Evolutionary conservation across 495 filamentous ascomycete species (phyloP).

Genomic region (Lepraria neglecta): DNA sequence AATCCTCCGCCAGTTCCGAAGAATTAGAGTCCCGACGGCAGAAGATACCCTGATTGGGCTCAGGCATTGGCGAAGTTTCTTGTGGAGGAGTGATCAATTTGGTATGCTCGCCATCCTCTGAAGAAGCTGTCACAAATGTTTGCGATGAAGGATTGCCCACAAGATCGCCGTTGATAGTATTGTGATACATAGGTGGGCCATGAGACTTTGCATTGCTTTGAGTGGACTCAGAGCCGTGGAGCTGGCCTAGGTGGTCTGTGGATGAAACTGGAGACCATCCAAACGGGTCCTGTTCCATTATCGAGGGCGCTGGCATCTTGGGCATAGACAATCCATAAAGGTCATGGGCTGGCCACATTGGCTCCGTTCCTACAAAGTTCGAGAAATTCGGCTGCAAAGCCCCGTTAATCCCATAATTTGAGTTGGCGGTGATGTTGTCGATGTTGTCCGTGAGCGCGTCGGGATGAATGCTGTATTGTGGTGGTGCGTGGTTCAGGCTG

Average conservation of each 20-base stretch:
- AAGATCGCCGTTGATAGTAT: slow-evolving; percentile 25
- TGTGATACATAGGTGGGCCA: slow-evolving; percentile 25
- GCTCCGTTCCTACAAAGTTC: slow-evolving; percentile 6
- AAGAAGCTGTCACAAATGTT: slow-evolving; percentile 23
- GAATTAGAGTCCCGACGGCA: slow-evolving; percentile 25
- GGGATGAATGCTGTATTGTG: slow-evolving; percentile 13
- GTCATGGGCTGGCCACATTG: slow-evolving; percentile 9
- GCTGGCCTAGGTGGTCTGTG: slow-evolving; percentile 3
- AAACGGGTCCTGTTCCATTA: slow-evolving; percentile 15
- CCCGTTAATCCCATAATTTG: neutral
- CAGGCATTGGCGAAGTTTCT: slow-evolving; percentile 24
- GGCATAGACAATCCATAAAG: slow-evolving; percentile 14
- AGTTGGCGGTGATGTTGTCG: neutral
- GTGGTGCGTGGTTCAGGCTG: slow-evolving; percentile 10
- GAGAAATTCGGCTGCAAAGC: slow-evolving; percentile 5
- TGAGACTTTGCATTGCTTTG: slow-evolving; percentile 8
- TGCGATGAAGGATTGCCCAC: slow-evolving; percentile 25
- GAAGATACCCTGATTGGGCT: slow-evolving; percentile 17
- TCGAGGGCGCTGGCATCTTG: slow-evolving; percentile 28
- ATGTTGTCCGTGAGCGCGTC: neutral
- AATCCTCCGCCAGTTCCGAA: slow-evolving; percentile 24
- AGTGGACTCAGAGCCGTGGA: neutral
- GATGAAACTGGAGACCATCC: slow-evolving; percentile 15
- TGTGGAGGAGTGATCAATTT: slow-evolving; percentile 26
- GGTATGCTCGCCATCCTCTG: slow-evolving; percentile 24